A percentile compares a stretch with the other conserved stretches of the same genome.
phyloP scores from a whole-genome alignment of 164 flowering plant genomes.

The Piper betle region DNA sequence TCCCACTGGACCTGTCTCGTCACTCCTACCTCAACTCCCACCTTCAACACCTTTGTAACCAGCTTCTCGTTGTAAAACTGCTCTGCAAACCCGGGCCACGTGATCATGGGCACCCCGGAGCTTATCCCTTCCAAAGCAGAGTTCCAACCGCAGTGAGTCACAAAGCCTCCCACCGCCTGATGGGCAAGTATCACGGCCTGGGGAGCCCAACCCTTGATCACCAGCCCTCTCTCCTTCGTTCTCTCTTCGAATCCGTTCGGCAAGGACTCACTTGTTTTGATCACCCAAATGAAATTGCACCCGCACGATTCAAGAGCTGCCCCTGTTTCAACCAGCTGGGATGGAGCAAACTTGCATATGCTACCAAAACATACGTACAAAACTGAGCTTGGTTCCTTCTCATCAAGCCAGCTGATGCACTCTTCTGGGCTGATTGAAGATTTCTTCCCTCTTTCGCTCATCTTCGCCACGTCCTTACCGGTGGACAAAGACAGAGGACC shows the following conservation, averaged over 20 bases:
- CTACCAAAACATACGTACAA: constrained; percentile 14
- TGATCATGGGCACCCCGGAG: constrained; percentile 44
- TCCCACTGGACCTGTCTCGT: background rate
- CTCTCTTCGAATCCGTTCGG: constrained; percentile 9
- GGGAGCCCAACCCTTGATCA: constrained; percentile 66
- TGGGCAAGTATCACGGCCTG: constrained; percentile 46
- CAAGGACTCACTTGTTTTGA: background rate
- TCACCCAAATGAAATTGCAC: constrained; percentile 6
- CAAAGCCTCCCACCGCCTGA: constrained; percentile 35
- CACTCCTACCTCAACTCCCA: constrained; percentile 28
- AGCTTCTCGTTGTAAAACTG: constrained; percentile 52
- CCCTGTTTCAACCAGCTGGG: constrained; percentile 37
- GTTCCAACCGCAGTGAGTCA: constrained; percentile 72
- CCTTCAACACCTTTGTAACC: constrained; percentile 23
- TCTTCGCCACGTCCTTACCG: constrained; percentile 6
- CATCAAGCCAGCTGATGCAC: constrained; percentile 17
- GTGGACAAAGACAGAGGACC: constrained; percentile 21
- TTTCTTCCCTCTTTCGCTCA: constrained; percentile 15
- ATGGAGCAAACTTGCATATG: background rate
- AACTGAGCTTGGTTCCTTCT: constrained; percentile 14
- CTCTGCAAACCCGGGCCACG: constrained; percentile 55
- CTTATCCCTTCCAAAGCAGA: constrained; percentile 40
- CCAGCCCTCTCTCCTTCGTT: constrained; percentile 23
- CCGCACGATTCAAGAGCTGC: constrained; percentile 38
- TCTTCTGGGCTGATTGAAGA: constrained; percentile 3